Evolutionary conservation across 176 grass and related monocot species (phyloP), one percentile per base, ranked within the genome.

Genomic region (Puccinellia tenuiflora): DNA sequence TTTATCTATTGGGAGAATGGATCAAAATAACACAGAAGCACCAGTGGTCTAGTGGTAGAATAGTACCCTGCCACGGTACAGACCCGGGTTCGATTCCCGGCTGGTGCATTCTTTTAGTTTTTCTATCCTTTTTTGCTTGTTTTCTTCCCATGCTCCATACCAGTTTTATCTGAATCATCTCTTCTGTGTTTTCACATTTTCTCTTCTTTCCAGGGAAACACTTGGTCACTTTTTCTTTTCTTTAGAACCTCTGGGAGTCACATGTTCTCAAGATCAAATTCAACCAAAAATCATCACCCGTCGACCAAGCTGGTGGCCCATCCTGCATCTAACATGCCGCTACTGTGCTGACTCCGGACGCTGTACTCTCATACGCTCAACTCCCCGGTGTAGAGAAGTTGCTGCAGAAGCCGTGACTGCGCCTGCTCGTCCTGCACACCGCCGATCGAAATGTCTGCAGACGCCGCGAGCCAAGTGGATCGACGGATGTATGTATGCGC

Each of bases 41-140:
- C 56, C 56, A 79, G 76, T 79, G 56, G 76, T 79, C 76, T 79
- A 64, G 76, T 63, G 76, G 57, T 79, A 79, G 56, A 79, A 79
- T 79, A 77, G 72, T 75, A 91, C 86, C 86, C 86, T 89, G 92
- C 89, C 89, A 94, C 81, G 86, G 86, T 94, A 88, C 65, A 92
- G 88, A 90, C 90, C 86, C 82, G 83, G 77, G 60, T 89, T 89
- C 82, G 87, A 85, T 85, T 85, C 77, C 68, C 69, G 82, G 87
- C 87, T 85, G 87, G 76, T 89, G 87, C 82, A 84, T 0, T 35
- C 0, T 10, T 20, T 37, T 9, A 3, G 0, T 6, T 9, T 21
- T 20, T 20, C 21, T 37, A 15, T 5, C 24, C 6, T 64, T 17
- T 34, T 0, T 2, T 29, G 0, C 9, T 12, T 12, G 18, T 9